phyloP scores from a whole-genome alignment of 768 basidiomycete genomes.

The Hysterangium stoloniferum region DNA sequence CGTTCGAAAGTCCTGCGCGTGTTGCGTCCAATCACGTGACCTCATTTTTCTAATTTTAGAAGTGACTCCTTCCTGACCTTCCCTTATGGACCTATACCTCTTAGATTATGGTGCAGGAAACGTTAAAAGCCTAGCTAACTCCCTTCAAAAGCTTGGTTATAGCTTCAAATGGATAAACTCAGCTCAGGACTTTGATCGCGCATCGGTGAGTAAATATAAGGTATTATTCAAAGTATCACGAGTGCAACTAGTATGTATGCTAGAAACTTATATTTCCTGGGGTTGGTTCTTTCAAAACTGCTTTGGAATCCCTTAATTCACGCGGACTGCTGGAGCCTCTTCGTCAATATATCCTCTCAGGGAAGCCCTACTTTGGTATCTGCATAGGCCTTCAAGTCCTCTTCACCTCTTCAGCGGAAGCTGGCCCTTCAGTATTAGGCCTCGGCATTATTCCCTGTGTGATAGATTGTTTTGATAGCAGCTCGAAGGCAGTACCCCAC shows the following conservation, averaged over 20 bases:
- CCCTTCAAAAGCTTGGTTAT: slow-evolving; percentile 76
- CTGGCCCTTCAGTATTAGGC: slow-evolving; percentile 49
- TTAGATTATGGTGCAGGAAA: slow-evolving; percentile 98
- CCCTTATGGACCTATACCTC: slow-evolving; percentile 65
- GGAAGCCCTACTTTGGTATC: slow-evolving; percentile 93
- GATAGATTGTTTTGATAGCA: slow-evolving; percentile 65
- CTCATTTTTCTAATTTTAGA: too few species aligned
- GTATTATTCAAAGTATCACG: slow-evolving; percentile 4
- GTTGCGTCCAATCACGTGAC: background rate
- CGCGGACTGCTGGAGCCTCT: slow-evolving; percentile 78
- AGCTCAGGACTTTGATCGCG: slow-evolving; percentile 76
- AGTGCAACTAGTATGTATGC: slow-evolving; percentile 15
- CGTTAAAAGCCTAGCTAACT: slow-evolving; percentile 89
- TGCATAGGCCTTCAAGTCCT: slow-evolving; percentile 99
- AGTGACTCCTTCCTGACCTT: background rate
- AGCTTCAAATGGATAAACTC: slow-evolving; percentile 82
- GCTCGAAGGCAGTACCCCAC: slow-evolving; percentile 87
- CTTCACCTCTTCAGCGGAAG: slow-evolving; percentile 81
- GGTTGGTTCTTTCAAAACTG: slow-evolving; percentile 88
- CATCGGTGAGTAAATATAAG: slow-evolving; percentile 60
- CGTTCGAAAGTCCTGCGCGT: background rate
- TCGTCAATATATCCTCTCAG: slow-evolving; percentile 72
- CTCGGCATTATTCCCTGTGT: slow-evolving; percentile 75
- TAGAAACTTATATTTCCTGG: slow-evolving; percentile 96
- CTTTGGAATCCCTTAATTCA: slow-evolving; percentile 64